These are phyloP conservation scores for Pisolithus orientalis DNA, from an alignment of 768 basidiomycete genomes.

Conservation along the genomic window DNA sequence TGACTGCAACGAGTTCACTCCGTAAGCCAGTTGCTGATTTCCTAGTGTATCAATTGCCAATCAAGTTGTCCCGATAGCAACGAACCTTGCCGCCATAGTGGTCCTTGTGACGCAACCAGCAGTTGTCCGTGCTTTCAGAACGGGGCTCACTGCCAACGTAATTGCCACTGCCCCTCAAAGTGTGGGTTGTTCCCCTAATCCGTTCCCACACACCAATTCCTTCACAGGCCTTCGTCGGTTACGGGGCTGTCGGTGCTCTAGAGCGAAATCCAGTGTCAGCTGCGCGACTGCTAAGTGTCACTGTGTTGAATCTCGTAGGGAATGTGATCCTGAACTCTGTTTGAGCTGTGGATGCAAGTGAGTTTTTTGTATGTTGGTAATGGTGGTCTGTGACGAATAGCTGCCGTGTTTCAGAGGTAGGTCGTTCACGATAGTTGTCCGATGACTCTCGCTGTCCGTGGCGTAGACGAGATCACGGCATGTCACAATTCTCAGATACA, in stretches of 20 bases:
- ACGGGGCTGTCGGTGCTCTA: constrained; percentile 50
- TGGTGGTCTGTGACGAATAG: not conserved
- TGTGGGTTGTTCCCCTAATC: constrained; percentile 32
- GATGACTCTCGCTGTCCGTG: not conserved
- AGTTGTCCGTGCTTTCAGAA: constrained; percentile 47
- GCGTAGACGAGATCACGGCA: constrained; percentile 22
- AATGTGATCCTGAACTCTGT: constrained; percentile 70
- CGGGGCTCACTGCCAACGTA: constrained; percentile 47
- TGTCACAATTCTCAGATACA: constrained; percentile 51
- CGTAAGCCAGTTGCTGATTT: constrained; percentile 14
- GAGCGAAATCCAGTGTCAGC: constrained; percentile 14
- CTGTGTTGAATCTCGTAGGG: constrained; percentile 44
- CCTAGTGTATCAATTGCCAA: not conserved
- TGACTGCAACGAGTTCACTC: constrained; percentile 4
- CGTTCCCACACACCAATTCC: not conserved
- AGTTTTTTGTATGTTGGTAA: constrained; percentile 10
- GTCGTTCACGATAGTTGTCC: not conserved
- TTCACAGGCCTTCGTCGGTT: constrained; percentile 47
- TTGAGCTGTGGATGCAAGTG: constrained; percentile 43
- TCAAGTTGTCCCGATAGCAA: constrained; percentile 25
- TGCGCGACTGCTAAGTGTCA: constrained; percentile 44
- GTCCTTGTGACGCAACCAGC: constrained; percentile 40
- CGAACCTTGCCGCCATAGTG: constrained; percentile 49
- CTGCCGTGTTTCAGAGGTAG: not conserved
- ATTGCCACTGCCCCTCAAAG: constrained; percentile 44